Evolutionary conservation across 371 early-diverging fungal genomes (phyloP), one percentile per base, ranked within the genome.

Genomic region (Apophysomyces trapeziformis): DNA sequence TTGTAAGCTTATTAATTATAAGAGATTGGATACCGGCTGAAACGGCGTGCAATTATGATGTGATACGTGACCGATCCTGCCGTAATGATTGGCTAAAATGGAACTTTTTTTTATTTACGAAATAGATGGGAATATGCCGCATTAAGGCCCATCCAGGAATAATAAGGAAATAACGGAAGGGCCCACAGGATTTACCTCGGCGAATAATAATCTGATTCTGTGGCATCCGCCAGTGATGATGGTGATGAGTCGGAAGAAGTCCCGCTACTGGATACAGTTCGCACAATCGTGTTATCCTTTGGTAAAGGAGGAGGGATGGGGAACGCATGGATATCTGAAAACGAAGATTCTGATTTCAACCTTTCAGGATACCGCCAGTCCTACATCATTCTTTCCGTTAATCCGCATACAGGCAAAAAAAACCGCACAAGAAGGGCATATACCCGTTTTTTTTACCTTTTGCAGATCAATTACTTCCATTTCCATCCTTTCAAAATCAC

Each of bases 401-500:
- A n/a, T 54, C 56, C 32, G 32, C 3, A 41, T 41, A 41, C 41
- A 8, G 41, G 41, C 11, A 8, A 41, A 41, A 41, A 39, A 43
- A 16, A 57, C 46, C 14, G 8, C 14, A 41, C 41, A 41, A 13
- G 4, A 41, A 41, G 41, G 41, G 47, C 4, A 50, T 18, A 45
- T n/a, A 45, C 21, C 16, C 38, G 36, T 41, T 58, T 36, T 41
- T 36, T 46, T 61, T 77, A 76, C 82, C 74, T 78, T 75, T 68
- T 82, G 82, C 57, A 82, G 59, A 66, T 75, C 76, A 18, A 67
- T 69, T 13, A 82, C 75, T 47, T 78, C 69, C 37, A 76, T 37
- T 56, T 79, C 79, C 75, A 83, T 73, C 2, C 74, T 69, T 45
- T 75, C 69, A 73, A 83, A 83, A 45, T 80, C 83, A 39, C 73